Conservation (phyloP, 768 basidiomycete species). For the Sarcomyxa edulis region DNA sequence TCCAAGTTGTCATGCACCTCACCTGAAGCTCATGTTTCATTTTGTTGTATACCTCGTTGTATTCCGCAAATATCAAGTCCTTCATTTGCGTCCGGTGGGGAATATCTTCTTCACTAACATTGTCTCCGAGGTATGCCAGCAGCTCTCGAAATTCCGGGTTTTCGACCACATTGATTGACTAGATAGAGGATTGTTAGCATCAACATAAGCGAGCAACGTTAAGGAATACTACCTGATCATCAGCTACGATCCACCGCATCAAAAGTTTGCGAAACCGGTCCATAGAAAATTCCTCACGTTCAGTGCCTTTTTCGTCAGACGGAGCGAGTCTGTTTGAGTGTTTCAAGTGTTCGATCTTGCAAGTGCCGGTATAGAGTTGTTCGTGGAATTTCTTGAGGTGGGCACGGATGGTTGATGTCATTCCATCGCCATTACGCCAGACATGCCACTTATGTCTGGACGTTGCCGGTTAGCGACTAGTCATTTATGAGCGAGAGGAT, state of each 20-base stretch:
- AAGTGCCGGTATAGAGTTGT: slow-evolving; percentile 8
- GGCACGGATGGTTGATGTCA: slow-evolving; percentile 14
- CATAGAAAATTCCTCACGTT: slow-evolving; percentile 16
- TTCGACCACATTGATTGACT: slow-evolving; percentile 35
- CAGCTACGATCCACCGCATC: slow-evolving; percentile 16
- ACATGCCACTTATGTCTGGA: slow-evolving; percentile 7
- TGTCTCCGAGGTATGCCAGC: slow-evolving; percentile 17
- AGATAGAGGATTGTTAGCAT: too few relatives aligned
- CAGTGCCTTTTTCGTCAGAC: neutral
- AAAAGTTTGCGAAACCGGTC: slow-evolving; percentile 16
- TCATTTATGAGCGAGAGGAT: slow-evolving; percentile 9
- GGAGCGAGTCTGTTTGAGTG: neutral
- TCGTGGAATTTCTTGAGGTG: slow-evolving; percentile 18
- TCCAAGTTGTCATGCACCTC: too few relatives aligned
- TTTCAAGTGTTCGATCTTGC: slow-evolving; percentile 12
- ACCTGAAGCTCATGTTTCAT: slow-evolving; percentile 20
- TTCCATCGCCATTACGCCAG: slow-evolving; percentile 15
- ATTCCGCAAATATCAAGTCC: slow-evolving; percentile 19
- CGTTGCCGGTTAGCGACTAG: too few relatives aligned
- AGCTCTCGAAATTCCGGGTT: slow-evolving; percentile 24
- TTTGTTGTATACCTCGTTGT: slow-evolving; percentile 13
- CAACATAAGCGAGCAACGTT: too few relatives aligned
- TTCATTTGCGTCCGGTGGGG: slow-evolving; percentile 28
- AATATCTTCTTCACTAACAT: slow-evolving; percentile 20
- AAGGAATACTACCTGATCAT: slow-evolving; percentile 28